Conservation (phyloP, 2,329 filamentous ascomycete genomes). For the Fusarium sulawesiense region DNA sequence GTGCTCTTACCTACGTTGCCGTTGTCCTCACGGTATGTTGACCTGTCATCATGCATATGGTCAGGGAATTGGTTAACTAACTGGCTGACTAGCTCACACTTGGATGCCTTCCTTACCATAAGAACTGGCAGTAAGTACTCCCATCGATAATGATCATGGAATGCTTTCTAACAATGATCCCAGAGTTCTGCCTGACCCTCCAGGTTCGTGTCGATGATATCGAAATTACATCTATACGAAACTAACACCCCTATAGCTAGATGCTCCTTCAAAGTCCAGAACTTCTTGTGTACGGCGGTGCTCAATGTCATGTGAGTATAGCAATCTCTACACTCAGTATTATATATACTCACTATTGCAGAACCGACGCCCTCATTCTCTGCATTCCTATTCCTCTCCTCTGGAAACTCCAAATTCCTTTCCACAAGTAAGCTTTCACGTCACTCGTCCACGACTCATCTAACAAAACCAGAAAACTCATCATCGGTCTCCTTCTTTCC, state of each 20-base stretch:
- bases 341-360: neutral
- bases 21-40: conserved; percentile 38
- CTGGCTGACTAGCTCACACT: conserved; percentile 31
- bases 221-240: rapidly evolving
- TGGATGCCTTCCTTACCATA: conserved; percentile 36
- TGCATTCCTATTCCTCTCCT: conserved; percentile 36
- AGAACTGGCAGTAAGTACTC: conserved; percentile 38
- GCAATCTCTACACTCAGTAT: too few relatives aligned
- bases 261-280: conserved; percentile 36
- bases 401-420: conserved; percentile 40
- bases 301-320: conserved; percentile 40
- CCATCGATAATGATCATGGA: rapidly evolving
- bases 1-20: conserved; percentile 24
- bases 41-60: neutral
- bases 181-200: conserved; percentile 36
- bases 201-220: neutral
- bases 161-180: rapidly evolving
- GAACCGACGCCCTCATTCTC: conserved; percentile 34
- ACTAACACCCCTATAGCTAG: conserved; percentile 12
- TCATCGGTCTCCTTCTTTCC: conserved; percentile 43
- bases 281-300: conserved; percentile 33
- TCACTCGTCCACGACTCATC: rapidly evolving
- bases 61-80: neutral
- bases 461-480: conserved; percentile 37
- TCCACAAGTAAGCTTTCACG: conserved; percentile 25